Base-by-base conservation (phyloP, 148 eudicot genomes). In the Camellia japonica region DNA sequence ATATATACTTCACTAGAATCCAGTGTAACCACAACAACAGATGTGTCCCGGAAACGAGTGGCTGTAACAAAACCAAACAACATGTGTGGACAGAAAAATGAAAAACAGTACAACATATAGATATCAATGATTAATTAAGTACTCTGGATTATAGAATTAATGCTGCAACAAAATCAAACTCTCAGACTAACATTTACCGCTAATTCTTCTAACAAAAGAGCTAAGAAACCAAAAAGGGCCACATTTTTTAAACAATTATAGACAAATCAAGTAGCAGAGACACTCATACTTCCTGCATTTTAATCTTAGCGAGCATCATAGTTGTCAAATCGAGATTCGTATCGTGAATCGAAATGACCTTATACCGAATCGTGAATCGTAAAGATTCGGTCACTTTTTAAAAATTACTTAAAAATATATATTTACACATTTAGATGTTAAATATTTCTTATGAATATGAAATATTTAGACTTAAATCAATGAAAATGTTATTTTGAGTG, bases 1-100 rank as follows among this genome's bases (percentile, higher is more conserved):
- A 96, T 91, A 84, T 90, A 92, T 20, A 89, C 92, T 89, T 96
- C 99, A 80, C 92, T 83, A 69, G 98, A 89, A 15, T 93, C 98
- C 86, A 96, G 85, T 14, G 85, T 81, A 76, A 91, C 86, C 85
- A 96, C 99, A 78, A 94, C 89, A 47, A 92, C 83, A 70, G 99
- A 92, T 79, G 99, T 91, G 65, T 91, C 89, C 83, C 95, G 88
- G 46, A 84, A 80, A 83, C 68, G 82, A 83, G 83, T 86, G 56
- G 79, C 97, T 90, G 90, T 74, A 86, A 65, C 16, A 60, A 54
- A 64, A 66, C 71, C 75, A 79, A 23, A 74, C 61, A 61, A 75
- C 7, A 8, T 5, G 5, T 30, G 73, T 47, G 20, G 49, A 54
- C 9, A 47, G 73, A 15, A 52, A 30, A 54, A 65, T 73, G n/a